A percentile compares a stretch with the other conserved stretches of the same genome.
Conservation (phyloP, 345 rosid genomes). For the Lepidium aucheri region DNA sequence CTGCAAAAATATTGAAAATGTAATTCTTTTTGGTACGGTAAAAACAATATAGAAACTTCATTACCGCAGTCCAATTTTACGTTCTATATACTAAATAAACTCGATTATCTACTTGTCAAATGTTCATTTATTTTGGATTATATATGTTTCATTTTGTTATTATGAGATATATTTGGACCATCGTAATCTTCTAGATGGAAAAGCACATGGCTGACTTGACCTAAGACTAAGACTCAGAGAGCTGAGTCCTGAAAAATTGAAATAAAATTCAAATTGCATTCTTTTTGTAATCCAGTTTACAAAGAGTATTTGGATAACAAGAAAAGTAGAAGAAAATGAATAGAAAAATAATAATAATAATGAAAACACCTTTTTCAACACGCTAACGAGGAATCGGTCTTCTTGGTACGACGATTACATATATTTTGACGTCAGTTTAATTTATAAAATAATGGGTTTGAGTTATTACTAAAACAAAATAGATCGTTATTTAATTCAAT, state of each 20-base stretch:
- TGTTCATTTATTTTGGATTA: not conserved
- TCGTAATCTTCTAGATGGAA: constrained; percentile 17
- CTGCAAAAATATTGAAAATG: not conserved
- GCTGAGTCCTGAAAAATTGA: not conserved
- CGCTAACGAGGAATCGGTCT: constrained; percentile 18
- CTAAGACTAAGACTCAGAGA: constrained; percentile 5
- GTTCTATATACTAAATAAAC: not conserved
- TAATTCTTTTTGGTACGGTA: not conserved
- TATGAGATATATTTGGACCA: not conserved
- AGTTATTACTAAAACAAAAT: no score
- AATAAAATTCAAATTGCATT: not conserved
- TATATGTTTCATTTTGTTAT: not conserved
- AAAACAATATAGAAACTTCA: not conserved
- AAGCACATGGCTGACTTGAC: constrained; percentile 20
- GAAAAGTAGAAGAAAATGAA: not conserved
- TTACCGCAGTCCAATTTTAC: not conserved
- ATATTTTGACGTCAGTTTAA: constrained; percentile 6
- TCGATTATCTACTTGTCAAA: not conserved
- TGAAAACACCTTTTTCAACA: constrained; percentile 10
- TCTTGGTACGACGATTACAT: constrained; percentile 6
- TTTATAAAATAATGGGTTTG: not conserved
- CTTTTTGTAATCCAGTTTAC: not conserved
- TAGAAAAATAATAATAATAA: not conserved
- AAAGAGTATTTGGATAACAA: not conserved
- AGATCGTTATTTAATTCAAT: no score